A percentile compares a stretch with the other conserved stretches of the same genome.
Conservation (phyloP, 495 filamentous ascomycete species). For the Podospora sp. region DNA sequence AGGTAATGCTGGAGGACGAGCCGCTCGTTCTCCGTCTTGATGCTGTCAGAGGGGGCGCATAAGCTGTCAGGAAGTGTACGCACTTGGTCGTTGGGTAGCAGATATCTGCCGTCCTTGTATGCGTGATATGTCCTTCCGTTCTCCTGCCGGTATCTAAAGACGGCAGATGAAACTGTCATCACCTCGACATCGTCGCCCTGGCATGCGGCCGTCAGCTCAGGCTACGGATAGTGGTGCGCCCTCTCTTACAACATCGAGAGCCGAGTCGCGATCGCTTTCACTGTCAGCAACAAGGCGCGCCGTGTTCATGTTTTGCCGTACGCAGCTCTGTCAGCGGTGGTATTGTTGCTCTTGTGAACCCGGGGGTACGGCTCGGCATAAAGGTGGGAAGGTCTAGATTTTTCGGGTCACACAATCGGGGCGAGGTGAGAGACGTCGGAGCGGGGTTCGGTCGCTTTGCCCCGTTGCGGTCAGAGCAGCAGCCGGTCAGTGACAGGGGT, state of each 20-base stretch:
- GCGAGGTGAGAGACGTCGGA: background rate
- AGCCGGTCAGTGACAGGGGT: background rate
- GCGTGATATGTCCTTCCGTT: background rate
- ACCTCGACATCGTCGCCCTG: background rate
- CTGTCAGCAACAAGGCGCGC: background rate
- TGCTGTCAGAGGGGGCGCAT: background rate
- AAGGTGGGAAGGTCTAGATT: background rate
- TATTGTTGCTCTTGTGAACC: background rate
- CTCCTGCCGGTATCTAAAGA: background rate
- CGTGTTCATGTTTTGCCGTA: background rate
- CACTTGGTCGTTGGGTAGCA: background rate
- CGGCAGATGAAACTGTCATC: background rate
- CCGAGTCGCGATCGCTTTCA: background rate
- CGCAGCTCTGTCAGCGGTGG: background rate
- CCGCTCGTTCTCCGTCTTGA: background rate
- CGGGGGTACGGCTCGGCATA: background rate
- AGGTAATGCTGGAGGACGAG: slow-evolving; percentile 1
- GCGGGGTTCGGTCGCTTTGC: background rate
- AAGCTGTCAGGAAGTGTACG: background rate
- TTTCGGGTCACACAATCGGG: background rate
- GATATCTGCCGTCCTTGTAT: background rate
- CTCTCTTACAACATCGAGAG: background rate
- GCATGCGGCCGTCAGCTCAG: background rate
- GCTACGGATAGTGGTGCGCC: background rate
- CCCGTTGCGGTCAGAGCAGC: no score